Conservation (phyloP, 164 flowering plant genomes). For the Annona squamosa region DNA sequence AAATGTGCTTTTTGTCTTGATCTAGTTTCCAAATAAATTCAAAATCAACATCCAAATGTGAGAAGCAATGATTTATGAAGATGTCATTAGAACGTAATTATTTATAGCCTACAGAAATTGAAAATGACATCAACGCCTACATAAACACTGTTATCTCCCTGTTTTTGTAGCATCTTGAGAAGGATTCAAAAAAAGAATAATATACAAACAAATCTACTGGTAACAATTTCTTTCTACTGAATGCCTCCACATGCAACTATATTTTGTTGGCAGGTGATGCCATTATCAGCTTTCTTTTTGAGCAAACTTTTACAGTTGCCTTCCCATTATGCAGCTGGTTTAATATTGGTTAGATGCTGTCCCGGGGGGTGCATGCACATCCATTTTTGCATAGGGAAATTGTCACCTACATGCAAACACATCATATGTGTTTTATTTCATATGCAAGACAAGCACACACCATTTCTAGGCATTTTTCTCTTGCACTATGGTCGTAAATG, state of each 20-base stretch:
- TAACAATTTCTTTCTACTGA: not conserved
- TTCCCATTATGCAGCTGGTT: slow-evolving; percentile 85
- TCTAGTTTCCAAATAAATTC: too few species aligned
- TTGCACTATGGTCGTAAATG: too few species aligned
- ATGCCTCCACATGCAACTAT: slow-evolving; percentile 3
- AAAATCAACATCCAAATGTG: too few species aligned
- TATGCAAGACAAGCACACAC: not conserved
- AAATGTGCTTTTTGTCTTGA: too few species aligned
- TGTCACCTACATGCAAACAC: not conserved
- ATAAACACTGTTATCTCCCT: too few species aligned
- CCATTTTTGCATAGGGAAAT: not conserved
- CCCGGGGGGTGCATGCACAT: slow-evolving; percentile 60
- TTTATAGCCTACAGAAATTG: too few species aligned
- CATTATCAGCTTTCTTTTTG: slow-evolving; percentile 65
- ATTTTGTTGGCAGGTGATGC: slow-evolving; percentile 68
- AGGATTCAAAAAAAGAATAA: too few species aligned
- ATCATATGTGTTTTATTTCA: not conserved
- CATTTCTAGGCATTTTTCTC: too few species aligned
- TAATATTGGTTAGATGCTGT: slow-evolving; percentile 86
- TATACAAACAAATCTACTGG: not conserved
- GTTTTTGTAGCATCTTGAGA: too few species aligned
- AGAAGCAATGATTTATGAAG: too few species aligned
- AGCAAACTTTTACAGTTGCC: slow-evolving; percentile 80
- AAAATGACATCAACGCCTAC: too few species aligned
- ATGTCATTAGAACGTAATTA: too few species aligned